A percentile compares a stretch with the other conserved stretches of the same genome.
Conservation (phyloP, 257 asterid species). For the Agastache rugosa region DNA sequence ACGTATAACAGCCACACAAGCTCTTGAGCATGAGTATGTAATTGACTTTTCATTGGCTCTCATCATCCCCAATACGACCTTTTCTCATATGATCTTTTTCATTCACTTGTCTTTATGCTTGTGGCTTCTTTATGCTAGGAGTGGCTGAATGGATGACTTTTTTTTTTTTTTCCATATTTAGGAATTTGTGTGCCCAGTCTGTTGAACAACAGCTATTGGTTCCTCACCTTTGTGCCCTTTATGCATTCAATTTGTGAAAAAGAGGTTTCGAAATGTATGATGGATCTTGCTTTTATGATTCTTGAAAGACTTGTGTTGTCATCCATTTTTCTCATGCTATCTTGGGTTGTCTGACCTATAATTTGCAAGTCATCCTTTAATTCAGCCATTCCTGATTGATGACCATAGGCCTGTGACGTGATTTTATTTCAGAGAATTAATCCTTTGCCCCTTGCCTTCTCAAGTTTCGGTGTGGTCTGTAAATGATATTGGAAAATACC, state of each 20-base stretch:
- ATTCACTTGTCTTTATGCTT: conserved; percentile 19
- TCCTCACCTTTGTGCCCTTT: conserved; percentile 21
- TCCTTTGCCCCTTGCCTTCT: conserved; percentile 10
- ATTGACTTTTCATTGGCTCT: conserved; percentile 29
- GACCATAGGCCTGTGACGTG: conserved; percentile 19
- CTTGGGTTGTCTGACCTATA: conserved; percentile 25
- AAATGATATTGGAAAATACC: neutral
- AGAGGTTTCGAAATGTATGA: conserved; percentile 20
- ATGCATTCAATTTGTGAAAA: conserved; percentile 16
- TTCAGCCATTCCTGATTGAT: conserved; percentile 27
- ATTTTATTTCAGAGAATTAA: neutral
- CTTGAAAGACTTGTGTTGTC: conserved; percentile 6
- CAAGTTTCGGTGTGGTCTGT: neutral
- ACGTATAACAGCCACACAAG: conserved; percentile 92
- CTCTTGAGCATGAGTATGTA: conserved; percentile 97
- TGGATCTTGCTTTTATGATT: neutral
- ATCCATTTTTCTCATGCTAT: conserved; percentile 1
- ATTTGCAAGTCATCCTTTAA: neutral
- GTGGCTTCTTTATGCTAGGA: conserved; percentile 29
- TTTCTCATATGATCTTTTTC: conserved; percentile 19
- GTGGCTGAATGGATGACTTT: conserved; percentile 6
- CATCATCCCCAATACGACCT: neutral
- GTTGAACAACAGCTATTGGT: conserved; percentile 24
- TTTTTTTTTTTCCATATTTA: neutral
- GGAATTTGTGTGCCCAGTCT: conserved; percentile 23